Evolutionary conservation across 768 basidiomycete genomes (phyloP).

Genomic region (Trametes cubensis): DNA sequence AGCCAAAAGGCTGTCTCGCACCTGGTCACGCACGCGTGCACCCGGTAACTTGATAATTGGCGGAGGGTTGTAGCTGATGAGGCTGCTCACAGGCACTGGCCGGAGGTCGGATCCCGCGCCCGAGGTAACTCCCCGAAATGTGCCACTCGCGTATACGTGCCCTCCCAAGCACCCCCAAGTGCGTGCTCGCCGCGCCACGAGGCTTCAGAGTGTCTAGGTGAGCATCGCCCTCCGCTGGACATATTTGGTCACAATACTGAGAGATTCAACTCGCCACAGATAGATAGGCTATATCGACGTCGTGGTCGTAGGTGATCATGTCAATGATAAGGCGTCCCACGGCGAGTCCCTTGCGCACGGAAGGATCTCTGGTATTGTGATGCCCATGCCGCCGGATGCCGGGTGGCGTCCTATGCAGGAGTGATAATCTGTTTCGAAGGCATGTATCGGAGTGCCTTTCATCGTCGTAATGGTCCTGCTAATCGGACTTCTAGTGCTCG

Average conservation of each 20-base stretch:
- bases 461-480: no score
- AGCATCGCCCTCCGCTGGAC: neutral
- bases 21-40: neutral
- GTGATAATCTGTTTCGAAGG: neutral
- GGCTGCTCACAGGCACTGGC: neutral
- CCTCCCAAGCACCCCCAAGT: neutral
- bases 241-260: neutral
- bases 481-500: no score
- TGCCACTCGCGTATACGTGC: constrained; percentile 9
- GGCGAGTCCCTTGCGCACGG: neutral
- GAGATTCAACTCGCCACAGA: no score
- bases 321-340: constrained; percentile 1
- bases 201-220: neutral
- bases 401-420: constrained; percentile 5
- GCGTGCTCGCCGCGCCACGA: neutral
- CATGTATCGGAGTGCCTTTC: neutral
- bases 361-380: neutral
- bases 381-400: neutral
- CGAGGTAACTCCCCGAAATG: neutral
- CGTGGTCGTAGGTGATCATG: neutral
- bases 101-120: constrained; percentile 9
- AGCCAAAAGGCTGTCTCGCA: neutral
- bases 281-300: neutral
- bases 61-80: neutral
- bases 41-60: constrained; percentile 9